A percentile compares a stretch with the other conserved stretches of the same genome.
phyloP scores from a whole-genome alignment of 768 basidiomycete species.

The Xerocomellus intermedius region DNA sequence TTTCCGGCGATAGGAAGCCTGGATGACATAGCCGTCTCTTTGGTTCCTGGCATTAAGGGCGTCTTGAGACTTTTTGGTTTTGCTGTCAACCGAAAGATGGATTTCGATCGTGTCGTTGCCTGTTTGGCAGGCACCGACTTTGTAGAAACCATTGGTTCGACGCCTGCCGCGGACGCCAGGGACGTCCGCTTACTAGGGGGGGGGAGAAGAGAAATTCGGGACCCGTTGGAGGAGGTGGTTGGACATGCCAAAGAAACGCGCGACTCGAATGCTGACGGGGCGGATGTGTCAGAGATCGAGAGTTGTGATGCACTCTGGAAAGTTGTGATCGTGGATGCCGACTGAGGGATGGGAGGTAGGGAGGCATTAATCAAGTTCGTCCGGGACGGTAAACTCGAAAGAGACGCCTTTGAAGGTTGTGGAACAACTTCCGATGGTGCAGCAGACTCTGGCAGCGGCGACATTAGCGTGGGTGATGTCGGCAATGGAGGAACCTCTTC shows the following conservation, averaged over 20 bases:
- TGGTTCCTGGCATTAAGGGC: slow-evolving; percentile 4
- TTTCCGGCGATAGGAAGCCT: slow-evolving; percentile 16
- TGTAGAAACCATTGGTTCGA: slow-evolving; percentile 15
- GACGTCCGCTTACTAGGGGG: slow-evolving; percentile 28
- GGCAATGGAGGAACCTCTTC: slow-evolving; percentile 31
- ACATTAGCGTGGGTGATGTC: slow-evolving; percentile 20
- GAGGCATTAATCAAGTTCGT: slow-evolving; percentile 2
- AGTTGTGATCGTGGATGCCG: slow-evolving; percentile 27
- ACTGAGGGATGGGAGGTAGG: slow-evolving; percentile 31
- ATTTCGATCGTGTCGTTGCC: slow-evolving; percentile 21
- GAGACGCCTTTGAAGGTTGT: slow-evolving; percentile 1
- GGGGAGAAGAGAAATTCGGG: slow-evolving; percentile 25
- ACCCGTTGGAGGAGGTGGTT: slow-evolving; percentile 6
- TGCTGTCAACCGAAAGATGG: slow-evolving; percentile 29
- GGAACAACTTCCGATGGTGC: neutral
- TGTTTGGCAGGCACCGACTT: neutral
- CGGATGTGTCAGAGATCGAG: slow-evolving; percentile 16
- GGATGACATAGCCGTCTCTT: neutral
- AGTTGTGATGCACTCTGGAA: slow-evolving; percentile 23
- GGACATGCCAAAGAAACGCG: slow-evolving; percentile 13
- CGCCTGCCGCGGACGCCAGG: slow-evolving; percentile 22
- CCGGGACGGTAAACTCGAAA: slow-evolving; percentile 26
- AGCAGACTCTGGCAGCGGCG: neutral
- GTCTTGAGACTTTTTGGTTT: slow-evolving; percentile 26
- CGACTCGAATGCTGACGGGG: slow-evolving; percentile 19